Conservation (phyloP, 2,329 filamentous ascomycete genomes). For the Pseudocercospora pini-densiflorae region DNA sequence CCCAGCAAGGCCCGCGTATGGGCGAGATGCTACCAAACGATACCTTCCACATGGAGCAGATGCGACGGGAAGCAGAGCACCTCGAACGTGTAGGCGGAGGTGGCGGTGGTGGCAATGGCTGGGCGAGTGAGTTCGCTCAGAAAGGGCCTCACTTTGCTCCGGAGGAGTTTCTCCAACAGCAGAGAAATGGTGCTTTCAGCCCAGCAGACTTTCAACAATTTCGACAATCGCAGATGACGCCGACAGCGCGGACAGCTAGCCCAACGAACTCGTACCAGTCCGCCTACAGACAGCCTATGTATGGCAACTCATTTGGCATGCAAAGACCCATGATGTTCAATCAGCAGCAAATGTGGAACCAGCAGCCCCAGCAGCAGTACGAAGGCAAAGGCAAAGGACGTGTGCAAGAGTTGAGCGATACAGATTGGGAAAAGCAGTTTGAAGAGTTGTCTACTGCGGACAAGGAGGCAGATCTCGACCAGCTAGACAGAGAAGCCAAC, state of each 20-base stretch:
- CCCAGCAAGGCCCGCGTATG: slow-evolving; percentile 74
- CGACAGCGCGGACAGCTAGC: slow-evolving; percentile 63
- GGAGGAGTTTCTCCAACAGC: slow-evolving; percentile 33
- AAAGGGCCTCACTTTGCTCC: slow-evolving; percentile 33
- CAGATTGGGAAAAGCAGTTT: slow-evolving; percentile 97
- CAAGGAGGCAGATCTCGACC: slow-evolving; percentile 53
- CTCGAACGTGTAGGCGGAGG: slow-evolving; percentile 32
- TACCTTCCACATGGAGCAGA: slow-evolving; percentile 70
- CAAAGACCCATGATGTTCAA: slow-evolving; percentile 37
- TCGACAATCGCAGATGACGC: slow-evolving; percentile 70
- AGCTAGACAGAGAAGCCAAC: slow-evolving; percentile 67
- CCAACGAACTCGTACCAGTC: slow-evolving; percentile 48
- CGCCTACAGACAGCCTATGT: slow-evolving; percentile 65
- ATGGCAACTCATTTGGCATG: slow-evolving; percentile 57
- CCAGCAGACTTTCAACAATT: slow-evolving; percentile 88
- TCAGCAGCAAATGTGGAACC: slow-evolving; percentile 45
- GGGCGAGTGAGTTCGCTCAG: slow-evolving; percentile 41
- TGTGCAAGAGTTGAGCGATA: slow-evolving; percentile 89
- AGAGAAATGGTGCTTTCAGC: slow-evolving; percentile 61
- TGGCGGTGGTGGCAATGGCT: slow-evolving; percentile 30
- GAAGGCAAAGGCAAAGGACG: slow-evolving; percentile 82
- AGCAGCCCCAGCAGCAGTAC: slow-evolving; percentile 47
- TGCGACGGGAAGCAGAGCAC: slow-evolving; percentile 66
- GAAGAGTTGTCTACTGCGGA: slow-evolving; percentile 78
- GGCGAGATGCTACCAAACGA: slow-evolving; percentile 57